phyloP scores from a whole-genome alignment of 805 yeast species.

The Cephaloascus albidus region DNA sequence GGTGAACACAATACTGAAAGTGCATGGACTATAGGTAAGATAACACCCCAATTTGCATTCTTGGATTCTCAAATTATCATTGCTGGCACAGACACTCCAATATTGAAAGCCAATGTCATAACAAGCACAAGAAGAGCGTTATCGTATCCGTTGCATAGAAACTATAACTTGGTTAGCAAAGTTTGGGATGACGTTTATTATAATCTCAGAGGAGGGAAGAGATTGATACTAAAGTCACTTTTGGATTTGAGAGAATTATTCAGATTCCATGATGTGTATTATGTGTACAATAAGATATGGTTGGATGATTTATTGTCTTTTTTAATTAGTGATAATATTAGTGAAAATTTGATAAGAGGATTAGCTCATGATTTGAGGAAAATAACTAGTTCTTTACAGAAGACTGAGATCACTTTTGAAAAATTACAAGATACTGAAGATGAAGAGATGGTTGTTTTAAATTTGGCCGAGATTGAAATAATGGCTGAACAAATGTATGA shows the following conservation, averaged over 20 bases:
- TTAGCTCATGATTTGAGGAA: conserved; percentile 58
- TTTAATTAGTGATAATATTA: conserved; percentile 53
- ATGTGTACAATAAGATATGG: conserved; percentile 72
- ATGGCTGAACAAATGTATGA: conserved; percentile 37
- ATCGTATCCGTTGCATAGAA: conserved; percentile 72
- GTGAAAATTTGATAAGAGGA: conserved; percentile 47
- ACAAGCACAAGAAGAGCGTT: conserved; percentile 68
- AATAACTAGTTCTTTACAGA: conserved; percentile 25
- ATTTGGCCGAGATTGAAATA: conserved; percentile 45
- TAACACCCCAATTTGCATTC: conserved; percentile 68
- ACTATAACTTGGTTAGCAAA: conserved; percentile 45
- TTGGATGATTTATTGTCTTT: conserved; percentile 72
- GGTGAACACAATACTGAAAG: conserved; percentile 74
- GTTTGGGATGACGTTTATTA: conserved; percentile 73
- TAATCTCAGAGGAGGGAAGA: conserved; percentile 59
- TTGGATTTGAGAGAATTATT: conserved; percentile 62
- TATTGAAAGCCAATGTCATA: conserved; percentile 44
- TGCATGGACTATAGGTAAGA: conserved; percentile 88
- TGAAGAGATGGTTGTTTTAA: conserved; percentile 31
- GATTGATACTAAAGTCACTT: conserved; percentile 50
- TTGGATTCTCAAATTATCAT: conserved; percentile 52
- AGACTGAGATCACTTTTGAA: conserved; percentile 46
- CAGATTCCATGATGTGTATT: conserved; percentile 75
- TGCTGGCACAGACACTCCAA: conserved; percentile 11
- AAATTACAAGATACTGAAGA: conserved; percentile 23